Evolutionary conservation across 495 filamentous ascomycete species (phyloP).

Genomic region (Penicillium canariense): DNA sequence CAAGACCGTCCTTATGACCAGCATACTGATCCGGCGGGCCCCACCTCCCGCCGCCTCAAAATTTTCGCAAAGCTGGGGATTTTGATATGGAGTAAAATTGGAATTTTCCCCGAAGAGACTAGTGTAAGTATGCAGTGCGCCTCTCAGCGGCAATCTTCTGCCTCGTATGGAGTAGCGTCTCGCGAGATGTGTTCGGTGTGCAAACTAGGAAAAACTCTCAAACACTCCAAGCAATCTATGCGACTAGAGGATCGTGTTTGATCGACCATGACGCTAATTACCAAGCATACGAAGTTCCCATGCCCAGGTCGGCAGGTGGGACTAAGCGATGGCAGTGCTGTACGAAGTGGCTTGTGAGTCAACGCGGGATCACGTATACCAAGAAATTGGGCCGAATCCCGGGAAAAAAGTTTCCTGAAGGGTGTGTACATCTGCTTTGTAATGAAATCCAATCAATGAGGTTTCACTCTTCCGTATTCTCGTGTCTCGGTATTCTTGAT

Average conservation of each 20-base stretch:
- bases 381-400: background rate
- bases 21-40: background rate
- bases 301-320: too few relatives aligned
- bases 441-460: slow-evolving; percentile 3
- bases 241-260: too few relatives aligned
- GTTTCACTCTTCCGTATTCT: background rate
- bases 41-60: background rate
- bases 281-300: too few relatives aligned
- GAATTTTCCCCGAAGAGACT: slow-evolving; percentile 1
- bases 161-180: background rate
- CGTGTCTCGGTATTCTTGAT: background rate
- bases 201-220: background rate
- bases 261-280: too few relatives aligned
- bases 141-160: background rate
- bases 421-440: background rate
- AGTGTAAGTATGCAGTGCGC: background rate
- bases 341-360: slow-evolving; percentile 16
- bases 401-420: background rate
- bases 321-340: background rate
- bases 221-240: background rate
- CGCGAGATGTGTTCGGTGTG: too few relatives aligned
- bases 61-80: background rate
- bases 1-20: too few relatives aligned
- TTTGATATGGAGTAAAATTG: background rate
- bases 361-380: background rate